Evolutionary conservation across 176 grass and related monocot genomes (phyloP).

Genomic region (Ananas comosus): DNA sequence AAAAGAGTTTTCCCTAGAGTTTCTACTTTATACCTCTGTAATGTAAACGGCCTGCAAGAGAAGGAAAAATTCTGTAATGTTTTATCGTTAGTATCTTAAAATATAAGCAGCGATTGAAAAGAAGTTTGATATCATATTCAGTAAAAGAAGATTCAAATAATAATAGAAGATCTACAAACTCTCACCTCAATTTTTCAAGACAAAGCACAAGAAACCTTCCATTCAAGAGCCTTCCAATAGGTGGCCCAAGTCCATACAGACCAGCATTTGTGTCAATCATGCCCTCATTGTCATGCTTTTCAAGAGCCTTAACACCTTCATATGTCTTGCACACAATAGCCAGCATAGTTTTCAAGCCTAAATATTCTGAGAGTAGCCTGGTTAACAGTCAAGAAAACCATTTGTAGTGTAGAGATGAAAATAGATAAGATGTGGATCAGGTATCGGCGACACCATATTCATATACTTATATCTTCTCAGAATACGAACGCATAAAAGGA

Average conservation of each 20-base stretch:
- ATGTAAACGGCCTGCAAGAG: slow-evolving; percentile 58
- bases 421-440: no score
- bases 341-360: slow-evolving; percentile 80
- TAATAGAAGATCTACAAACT: neutral
- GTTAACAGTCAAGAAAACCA: neutral
- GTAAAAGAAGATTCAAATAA: neutral
- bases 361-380: slow-evolving; percentile 70
- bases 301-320: slow-evolving; percentile 60
- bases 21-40: no score
- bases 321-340: slow-evolving; percentile 79
- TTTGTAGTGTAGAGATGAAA: no score
- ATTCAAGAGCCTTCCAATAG: slow-evolving; percentile 37
- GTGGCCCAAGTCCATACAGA: slow-evolving; percentile 40
- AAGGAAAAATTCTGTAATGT: slow-evolving; percentile 6
- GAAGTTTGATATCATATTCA: neutral
- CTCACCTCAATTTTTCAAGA: slow-evolving; percentile 75
- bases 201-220: slow-evolving; percentile 72
- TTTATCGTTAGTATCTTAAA: neutral
- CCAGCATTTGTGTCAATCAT: slow-evolving; percentile 49
- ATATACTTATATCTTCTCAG: no score
- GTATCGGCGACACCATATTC: no score
- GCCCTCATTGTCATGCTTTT: slow-evolving; percentile 59
- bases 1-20: no score
- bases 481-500: no score
- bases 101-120: neutral